Base-by-base conservation (phyloP, 164 flowering plant genomes). In the Nymphaea thermarum region DNA sequence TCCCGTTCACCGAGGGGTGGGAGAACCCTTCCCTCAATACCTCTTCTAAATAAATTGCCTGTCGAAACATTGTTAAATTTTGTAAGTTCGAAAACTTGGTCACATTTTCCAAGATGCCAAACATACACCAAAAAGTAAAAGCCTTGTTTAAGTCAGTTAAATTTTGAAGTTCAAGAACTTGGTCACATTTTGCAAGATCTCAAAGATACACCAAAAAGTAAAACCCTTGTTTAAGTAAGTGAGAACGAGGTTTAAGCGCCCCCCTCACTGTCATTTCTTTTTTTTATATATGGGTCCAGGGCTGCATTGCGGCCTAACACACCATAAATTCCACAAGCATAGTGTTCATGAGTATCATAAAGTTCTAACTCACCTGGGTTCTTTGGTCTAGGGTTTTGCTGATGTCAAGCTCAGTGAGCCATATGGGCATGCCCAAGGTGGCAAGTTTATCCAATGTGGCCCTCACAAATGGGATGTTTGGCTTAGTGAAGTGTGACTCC, bases 361-460 rank as follows among this genome's bases (percentile, higher is more conserved):
- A 8, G 16, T 10, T 55, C 60, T 8, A 55, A 1, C 71, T 68
- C 42, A 90, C 98, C 86, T 94, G 97, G 5, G 78, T 80, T 67
- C 83, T 71, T 43, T 77, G 66, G 69, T 78, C 87, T 43, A 89
- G 43, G 4, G 67, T 80, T 0, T 75, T 78, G 80, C 87, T 85
- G 42, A 94, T 87, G 70, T 94, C 99, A 43, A 94, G 80, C 72
- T 91, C 99, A 0, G 99, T 94, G 43, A 94, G 81, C 99, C 97
- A 94, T 66, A 94, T 90, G 4, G 99, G 97, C 62, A 90, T 87
- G 12, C 77, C 79, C 4, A 94, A 78, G 0, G 90, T 90, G 3
- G 89, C 94, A 79, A 94, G 74, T 60, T 94, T 94, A 79, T 94
- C 99, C 3, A 94, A 5, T 2, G 80, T 72, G 42, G 86, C 97